Evolutionary conservation across 768 basidiomycete species (phyloP), one percentile per base, ranked within the genome.

Genomic region (Nevesoporus exiguus): DNA sequence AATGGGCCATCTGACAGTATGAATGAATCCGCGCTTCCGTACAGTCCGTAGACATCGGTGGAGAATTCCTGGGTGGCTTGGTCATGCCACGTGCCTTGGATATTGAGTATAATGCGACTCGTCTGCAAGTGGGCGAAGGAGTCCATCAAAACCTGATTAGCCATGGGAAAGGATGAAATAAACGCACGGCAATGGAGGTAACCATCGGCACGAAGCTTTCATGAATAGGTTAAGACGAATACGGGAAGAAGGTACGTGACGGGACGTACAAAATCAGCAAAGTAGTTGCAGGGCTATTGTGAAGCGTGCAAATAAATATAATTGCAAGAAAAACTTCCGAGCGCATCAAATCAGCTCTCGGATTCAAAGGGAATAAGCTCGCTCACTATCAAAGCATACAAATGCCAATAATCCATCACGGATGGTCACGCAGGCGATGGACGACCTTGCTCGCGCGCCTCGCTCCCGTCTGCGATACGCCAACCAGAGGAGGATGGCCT

Each of bases 321-420:
- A 54, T 2, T 1, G 50, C 3, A 1, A 65, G 55, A 36, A 65
- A 67, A 5, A 14, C 65, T 67, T 39, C 13, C 1, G 24, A 3
- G 6, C 11, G 11, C 6, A 13, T 49, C 3, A 29, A 17, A 1
- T 57, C 15, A 61, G 56, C 5, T 19, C 44, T 9, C 17, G 33
- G 15, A 44, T 10, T 19, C 39, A 2, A 21, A 39, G 31, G 0
- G 33, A 42, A 2, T 13, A 10, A 17, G 10, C 3, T 29, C 2
- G 15, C 66, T 66, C 21, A 66, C 66, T 52, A 21, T 21, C 17
- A 17, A 67, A 8, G 9, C 42, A 55, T 4, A 15, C 5, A 6
- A 68, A 67, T 7, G 52, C 57, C 2, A 60, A 5, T 2, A 60
- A 3, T 27, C 66, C 62, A 27, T 67, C 66, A 3, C 67, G 59